phyloP scores from a whole-genome alignment of 2,329 filamentous ascomycete genomes.

The Fusarium zealandicum region DNA sequence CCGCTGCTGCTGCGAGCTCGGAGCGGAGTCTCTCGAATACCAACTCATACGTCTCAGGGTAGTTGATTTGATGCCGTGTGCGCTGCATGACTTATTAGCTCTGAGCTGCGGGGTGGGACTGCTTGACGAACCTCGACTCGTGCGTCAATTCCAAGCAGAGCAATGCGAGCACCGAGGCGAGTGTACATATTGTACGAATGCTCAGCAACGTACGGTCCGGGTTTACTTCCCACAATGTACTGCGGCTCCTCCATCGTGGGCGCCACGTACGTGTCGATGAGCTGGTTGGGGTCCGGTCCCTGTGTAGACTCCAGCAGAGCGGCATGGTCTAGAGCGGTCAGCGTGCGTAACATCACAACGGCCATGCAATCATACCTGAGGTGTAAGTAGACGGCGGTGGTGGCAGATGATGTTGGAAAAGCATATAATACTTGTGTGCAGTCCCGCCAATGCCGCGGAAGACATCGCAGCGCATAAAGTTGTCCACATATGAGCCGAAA shows the following conservation, averaged over 20 bases:
- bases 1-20: conserved; percentile 74
- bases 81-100: conserved; percentile 65
- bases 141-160: conserved; percentile 89
- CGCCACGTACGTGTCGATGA: conserved; percentile 77
- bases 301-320: conserved; percentile 49
- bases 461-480: conserved; percentile 91
- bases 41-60: conserved; percentile 85
- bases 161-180: conserved; percentile 80
- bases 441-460: conserved; percentile 91
- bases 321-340: conserved; percentile 36
- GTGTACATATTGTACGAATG: conserved; percentile 87
- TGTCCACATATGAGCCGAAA: conserved; percentile 90
- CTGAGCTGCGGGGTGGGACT: not conserved
- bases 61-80: conserved; percentile 93
- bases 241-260: conserved; percentile 64
- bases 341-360: not conserved
- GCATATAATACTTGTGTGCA: conserved; percentile 97
- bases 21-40: conserved; percentile 78
- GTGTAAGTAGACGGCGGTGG: conserved; percentile 88
- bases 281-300: conserved; percentile 73
- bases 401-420: conserved; percentile 94
- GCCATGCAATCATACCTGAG: conserved; percentile 25
- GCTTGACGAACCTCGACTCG: conserved; percentile 75
- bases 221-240: conserved; percentile 79
- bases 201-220: conserved; percentile 89